Base-by-base conservation (phyloP, 2,329 filamentous ascomycete genomes). In the Hysterium pulicare region DNA sequence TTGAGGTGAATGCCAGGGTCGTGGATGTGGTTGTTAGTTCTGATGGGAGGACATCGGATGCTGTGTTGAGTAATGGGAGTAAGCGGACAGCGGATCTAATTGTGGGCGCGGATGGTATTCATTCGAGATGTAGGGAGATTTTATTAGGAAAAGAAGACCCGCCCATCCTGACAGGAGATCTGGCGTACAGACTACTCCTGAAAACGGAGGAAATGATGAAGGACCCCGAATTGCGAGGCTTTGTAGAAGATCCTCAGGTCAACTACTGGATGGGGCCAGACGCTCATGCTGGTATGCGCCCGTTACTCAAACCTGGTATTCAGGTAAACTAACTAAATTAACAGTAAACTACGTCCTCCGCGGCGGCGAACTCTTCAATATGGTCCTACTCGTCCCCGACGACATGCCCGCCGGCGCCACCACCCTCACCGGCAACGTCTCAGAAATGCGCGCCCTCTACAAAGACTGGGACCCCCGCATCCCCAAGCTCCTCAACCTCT, bases 381-480 rank as follows among this genome's bases (percentile, higher is more conserved):
- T 76, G 68, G 73, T 77, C 0, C 57, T 77, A 0, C 58, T 76
- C 0, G 72, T 76, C 0, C 74, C 73, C 0, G 74, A 76, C 41
- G 71, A 76, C 38, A 71, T 77, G 55, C 74, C 73, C 2, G 64
- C 59, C 1, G 66, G 65, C 3, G 59, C 67, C 2, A 70, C 68
- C 15, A 75, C 70, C 2, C 63, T 75, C 0, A 64, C 71, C 11
- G 76, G 74, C 3, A 73, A 74, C 41, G 71, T 81, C 3, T 66
- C 75, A 24, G 74, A 78, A 49, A 78, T 78, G 74, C 70, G 71
- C 36, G 70, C 71, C 0, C 63, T 76, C 4, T 82, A 76, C 48
- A 66, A 71, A 34, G 72, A 73, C 33, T 83, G 80, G 80, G 80
- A 83, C 50, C 76, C 77, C 1, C 65, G 67, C 1, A 67, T 67